These are phyloP conservation scores for Pythium phragmitis DNA, from an alignment of 352 stramenopile genomes.

Conservation along the genomic window DNA sequence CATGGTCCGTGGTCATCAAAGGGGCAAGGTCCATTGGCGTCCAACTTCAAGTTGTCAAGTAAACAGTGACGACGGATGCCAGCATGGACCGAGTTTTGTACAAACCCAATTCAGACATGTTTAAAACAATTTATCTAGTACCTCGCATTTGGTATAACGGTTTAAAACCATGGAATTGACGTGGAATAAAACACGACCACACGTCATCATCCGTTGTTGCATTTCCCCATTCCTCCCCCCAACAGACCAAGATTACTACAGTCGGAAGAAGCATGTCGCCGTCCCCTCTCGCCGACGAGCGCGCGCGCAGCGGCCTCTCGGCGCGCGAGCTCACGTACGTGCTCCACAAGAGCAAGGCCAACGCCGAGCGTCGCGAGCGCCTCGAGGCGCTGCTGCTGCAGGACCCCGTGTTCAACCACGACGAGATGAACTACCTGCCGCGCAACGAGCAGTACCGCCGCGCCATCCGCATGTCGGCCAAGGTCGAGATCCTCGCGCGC, in stretches of 20 bases:
- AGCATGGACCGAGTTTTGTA: conserved; percentile 1
- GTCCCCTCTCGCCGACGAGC: conserved; percentile 33
- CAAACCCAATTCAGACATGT: conserved; percentile 3
- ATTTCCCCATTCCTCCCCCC: neutral
- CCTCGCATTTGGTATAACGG: neutral
- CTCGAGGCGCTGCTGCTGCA: conserved; percentile 59
- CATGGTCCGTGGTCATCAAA: too few species aligned
- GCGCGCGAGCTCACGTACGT: conserved; percentile 63
- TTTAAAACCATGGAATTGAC: neutral
- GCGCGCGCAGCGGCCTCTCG: conserved; percentile 42
- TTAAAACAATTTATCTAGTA: neutral
- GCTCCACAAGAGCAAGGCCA: conserved; percentile 48
- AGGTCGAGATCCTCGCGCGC: conserved; percentile 56
- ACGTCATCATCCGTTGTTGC: neutral
- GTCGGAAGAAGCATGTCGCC: neutral
- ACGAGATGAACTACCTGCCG: conserved; percentile 68
- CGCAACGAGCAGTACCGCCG: conserved; percentile 62
- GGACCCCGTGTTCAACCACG: conserved; percentile 55
- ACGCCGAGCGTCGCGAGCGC: conserved; percentile 54
- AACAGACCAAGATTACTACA: neutral
- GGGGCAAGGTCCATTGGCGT: neutral
- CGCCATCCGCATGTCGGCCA: conserved; percentile 52
- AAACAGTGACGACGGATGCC: conserved; percentile 13
- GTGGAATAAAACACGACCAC: neutral
- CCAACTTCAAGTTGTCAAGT: conserved; percentile 31